A percentile compares a stretch with the other conserved stretches of the same genome.
phyloP scores from a whole-genome alignment of 2,329 filamentous ascomycete species.

The Dactylellina leptospora region DNA sequence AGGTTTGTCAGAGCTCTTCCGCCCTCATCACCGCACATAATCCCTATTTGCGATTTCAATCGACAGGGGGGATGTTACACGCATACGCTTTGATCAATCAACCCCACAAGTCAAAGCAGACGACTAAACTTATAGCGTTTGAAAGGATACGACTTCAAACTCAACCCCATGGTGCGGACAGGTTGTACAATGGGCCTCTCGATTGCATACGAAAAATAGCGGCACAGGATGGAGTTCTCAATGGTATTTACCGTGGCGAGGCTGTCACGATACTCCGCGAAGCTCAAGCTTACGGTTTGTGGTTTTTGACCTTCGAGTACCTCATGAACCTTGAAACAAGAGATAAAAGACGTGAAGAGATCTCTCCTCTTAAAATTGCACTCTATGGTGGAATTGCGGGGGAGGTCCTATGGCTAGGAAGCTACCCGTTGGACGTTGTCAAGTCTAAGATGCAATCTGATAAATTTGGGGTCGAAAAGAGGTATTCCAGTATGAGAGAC shows the following conservation, averaged over 20 bases:
- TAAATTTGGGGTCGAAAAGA: constrained; percentile 73
- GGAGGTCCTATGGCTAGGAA: constrained; percentile 89
- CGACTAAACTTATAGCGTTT: constrained; percentile 19
- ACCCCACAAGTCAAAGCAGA: background rate
- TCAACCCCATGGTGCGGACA: constrained; percentile 83
- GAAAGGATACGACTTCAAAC: constrained; percentile 86
- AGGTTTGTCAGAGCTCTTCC: constrained; percentile 37
- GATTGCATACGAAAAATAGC: constrained; percentile 90
- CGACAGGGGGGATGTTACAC: background rate
- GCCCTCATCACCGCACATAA: background rate
- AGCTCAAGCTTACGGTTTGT: constrained; percentile 91
- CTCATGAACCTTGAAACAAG: constrained; percentile 89
- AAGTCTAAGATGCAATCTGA: constrained; percentile 99
- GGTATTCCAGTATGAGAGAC: constrained; percentile 83
- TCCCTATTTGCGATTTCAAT: background rate
- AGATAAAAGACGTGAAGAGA: constrained; percentile 80
- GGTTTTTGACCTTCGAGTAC: constrained; percentile 95
- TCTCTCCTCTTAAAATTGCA: constrained; percentile 85
- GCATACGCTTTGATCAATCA: constrained; percentile 36
- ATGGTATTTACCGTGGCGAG: constrained; percentile 85
- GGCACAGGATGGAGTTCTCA: constrained; percentile 72
- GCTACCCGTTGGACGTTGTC: constrained; percentile 95
- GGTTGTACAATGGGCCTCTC: constrained; percentile 82
- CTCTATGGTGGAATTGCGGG: constrained; percentile 92
- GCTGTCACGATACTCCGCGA: constrained; percentile 86